Conservation (phyloP, 495 filamentous ascomycete species). For the Extremus antarcticus region DNA sequence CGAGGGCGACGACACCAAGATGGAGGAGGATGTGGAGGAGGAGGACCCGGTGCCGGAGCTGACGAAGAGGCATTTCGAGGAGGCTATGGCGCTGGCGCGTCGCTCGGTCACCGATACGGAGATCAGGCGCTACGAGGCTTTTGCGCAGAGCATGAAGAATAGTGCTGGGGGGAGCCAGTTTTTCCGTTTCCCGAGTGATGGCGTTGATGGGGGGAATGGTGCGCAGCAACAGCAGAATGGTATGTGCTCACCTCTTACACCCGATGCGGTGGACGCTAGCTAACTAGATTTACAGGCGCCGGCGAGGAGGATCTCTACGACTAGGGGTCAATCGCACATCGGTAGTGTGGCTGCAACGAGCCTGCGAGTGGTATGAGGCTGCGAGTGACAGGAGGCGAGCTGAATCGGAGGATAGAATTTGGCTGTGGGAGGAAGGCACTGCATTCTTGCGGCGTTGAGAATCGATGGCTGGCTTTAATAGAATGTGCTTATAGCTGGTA, state of each 20-base stretch:
- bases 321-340: constrained; percentile 1
- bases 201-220: constrained; percentile 3
- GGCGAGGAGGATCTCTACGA: constrained; percentile 22
- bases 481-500: no score
- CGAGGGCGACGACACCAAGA: constrained; percentile 59
- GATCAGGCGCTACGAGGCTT: constrained; percentile 95
- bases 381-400: no score
- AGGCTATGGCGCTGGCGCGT: constrained; percentile 90
- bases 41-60: constrained; percentile 96
- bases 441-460: no score
- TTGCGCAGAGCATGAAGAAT: constrained; percentile 98
- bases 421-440: no score
- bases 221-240: constrained; percentile 20
- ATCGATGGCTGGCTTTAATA: no score
- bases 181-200: constrained; percentile 80
- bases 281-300: constrained; percentile 5
- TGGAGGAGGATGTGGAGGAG: constrained; percentile 63
- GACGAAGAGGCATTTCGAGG: constrained; percentile 93
- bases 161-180: constrained; percentile 74
- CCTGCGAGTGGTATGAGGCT: no score
- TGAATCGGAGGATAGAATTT: no score
- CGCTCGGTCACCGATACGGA: constrained; percentile 93
- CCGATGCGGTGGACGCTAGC: background rate
- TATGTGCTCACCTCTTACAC: background rate
- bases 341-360: background rate